Percentiles rank a stretch among this genome's conserved stretches.
These are phyloP conservation scores for Nidularia sp. DNA, from an alignment of 768 basidiomycete genomes.

Conservation along the genomic window DNA sequence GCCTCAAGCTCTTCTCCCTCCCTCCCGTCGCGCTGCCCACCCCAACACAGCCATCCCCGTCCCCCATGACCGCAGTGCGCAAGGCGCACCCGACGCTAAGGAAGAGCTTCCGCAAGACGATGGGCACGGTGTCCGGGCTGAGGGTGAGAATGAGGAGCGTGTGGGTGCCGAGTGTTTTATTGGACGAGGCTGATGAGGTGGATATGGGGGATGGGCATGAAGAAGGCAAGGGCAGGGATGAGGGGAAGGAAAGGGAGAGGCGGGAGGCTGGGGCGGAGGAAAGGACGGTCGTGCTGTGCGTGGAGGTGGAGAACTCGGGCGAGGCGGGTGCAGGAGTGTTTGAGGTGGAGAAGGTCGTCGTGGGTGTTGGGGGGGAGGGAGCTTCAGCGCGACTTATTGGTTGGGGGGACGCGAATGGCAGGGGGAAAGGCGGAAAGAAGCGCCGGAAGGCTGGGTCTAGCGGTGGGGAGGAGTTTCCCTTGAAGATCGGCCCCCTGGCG, in stretches of 20 bases:
- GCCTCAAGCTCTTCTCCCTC: conserved; percentile 64
- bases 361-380: conserved; percentile 67
- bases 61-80: conserved; percentile 43
- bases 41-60: conserved; percentile 39
- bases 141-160: conserved; percentile 92
- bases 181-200: conserved; percentile 38
- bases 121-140: conserved; percentile 79
- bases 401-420: conserved; percentile 43
- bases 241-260: conserved; percentile 34
- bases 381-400: conserved; percentile 46
- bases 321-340: conserved; percentile 61
- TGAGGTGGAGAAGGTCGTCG: conserved; percentile 69
- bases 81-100: conserved; percentile 65
- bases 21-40: conserved; percentile 42
- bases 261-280: conserved; percentile 75
- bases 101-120: conserved; percentile 80
- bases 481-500: conserved; percentile 65
- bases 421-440: no score
- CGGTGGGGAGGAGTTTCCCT: conserved; percentile 54
- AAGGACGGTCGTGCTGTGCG: conserved; percentile 82
- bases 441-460: conserved; percentile 28
- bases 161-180: conserved; percentile 80
- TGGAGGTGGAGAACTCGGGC: conserved; percentile 84
- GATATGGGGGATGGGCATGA: conserved; percentile 18
- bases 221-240: no score